Percentiles rank a stretch among this genome's conserved stretches.
Evolutionary conservation across 1,139 yeast species (phyloP).

Genomic region (Kurtzmaniella quercitrusa): DNA sequence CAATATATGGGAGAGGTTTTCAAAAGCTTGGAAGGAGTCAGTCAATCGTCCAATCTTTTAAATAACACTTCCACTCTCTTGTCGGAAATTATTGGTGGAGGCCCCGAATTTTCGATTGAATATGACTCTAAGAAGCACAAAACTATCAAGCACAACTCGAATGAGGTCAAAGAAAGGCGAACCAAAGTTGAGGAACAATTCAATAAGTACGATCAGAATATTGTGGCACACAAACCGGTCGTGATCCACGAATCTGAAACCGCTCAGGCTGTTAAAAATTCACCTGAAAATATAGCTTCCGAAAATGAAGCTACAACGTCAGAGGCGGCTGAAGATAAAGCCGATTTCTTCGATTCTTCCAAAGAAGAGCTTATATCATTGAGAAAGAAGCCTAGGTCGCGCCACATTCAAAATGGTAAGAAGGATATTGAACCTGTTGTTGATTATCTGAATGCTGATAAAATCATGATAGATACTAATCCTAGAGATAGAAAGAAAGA

Average conservation of each 20-base stretch:
- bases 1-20: constrained; percentile 11
- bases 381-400: constrained; percentile 28
- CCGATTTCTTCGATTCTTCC: background rate
- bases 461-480: constrained; percentile 32
- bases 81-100: constrained; percentile 9
- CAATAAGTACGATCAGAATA: constrained; percentile 2
- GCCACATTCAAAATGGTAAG: constrained; percentile 9
- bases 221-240: background rate
- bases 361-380: constrained; percentile 52
- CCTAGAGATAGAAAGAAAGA: constrained; percentile 16
- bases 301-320: constrained; percentile 1
- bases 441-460: constrained; percentile 49
- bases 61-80: constrained; percentile 14
- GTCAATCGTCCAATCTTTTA: constrained; percentile 11
- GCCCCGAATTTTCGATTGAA: constrained; percentile 16
- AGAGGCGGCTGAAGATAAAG: background rate
- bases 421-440: constrained; percentile 20
- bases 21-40: constrained; percentile 16
- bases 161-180: constrained; percentile 15
- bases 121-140: constrained; percentile 14
- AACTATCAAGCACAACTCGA: constrained; percentile 18
- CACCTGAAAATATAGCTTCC: constrained; percentile 12
- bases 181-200: constrained; percentile 16
- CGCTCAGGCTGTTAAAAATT: constrained; percentile 12
- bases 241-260: constrained; percentile 3